A percentile compares a stretch with the other conserved stretches of the same genome.
Evolutionary conservation across 2,329 filamentous ascomycete species (phyloP).

Genomic region (Lasiodiplodia gonubiensis): DNA sequence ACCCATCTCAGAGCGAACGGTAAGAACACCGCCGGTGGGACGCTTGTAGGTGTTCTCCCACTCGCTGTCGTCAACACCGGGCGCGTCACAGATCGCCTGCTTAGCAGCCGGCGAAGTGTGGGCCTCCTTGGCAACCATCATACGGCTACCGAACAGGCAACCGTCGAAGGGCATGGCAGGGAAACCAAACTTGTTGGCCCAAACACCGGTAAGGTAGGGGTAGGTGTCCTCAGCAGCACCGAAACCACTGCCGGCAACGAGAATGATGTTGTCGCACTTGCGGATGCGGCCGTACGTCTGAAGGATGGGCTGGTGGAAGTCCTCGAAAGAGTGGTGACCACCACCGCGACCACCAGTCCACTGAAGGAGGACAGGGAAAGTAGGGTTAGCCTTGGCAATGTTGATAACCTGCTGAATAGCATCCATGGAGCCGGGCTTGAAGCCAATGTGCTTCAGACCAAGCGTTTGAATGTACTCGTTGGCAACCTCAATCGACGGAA

Average conservation of each 20-base stretch:
- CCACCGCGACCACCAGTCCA: constrained; percentile 59
- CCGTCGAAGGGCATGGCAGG: constrained; percentile 57
- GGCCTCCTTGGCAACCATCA: constrained; percentile 56
- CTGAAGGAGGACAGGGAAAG: constrained; percentile 54
- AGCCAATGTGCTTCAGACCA: constrained; percentile 55
- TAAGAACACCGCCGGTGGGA: constrained; percentile 89
- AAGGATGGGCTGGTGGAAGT: constrained; percentile 57
- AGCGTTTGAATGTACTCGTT: constrained; percentile 64
- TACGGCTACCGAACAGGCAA: constrained; percentile 53
- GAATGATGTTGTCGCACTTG: constrained; percentile 53
- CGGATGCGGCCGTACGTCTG: constrained; percentile 54
- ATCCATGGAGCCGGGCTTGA: constrained; percentile 55
- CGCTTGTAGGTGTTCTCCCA: constrained; percentile 63
- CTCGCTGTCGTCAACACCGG: constrained; percentile 50
- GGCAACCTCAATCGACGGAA: constrained; percentile 55
- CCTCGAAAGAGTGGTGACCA: constrained; percentile 57
- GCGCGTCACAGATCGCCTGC: constrained; percentile 51
- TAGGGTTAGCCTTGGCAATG: constrained; percentile 54
- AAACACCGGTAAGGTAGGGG: constrained; percentile 54
- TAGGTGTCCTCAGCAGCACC: constrained; percentile 55
- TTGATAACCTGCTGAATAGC: constrained; percentile 55
- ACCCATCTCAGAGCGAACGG: constrained; percentile 97
- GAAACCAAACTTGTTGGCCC: constrained; percentile 51
- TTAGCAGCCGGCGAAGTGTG: constrained; percentile 53
- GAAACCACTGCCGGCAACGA: constrained; percentile 56